Evolutionary conservation across 176 grass and related monocot species (phyloP).

Genomic region (Cocos nucifera): DNA sequence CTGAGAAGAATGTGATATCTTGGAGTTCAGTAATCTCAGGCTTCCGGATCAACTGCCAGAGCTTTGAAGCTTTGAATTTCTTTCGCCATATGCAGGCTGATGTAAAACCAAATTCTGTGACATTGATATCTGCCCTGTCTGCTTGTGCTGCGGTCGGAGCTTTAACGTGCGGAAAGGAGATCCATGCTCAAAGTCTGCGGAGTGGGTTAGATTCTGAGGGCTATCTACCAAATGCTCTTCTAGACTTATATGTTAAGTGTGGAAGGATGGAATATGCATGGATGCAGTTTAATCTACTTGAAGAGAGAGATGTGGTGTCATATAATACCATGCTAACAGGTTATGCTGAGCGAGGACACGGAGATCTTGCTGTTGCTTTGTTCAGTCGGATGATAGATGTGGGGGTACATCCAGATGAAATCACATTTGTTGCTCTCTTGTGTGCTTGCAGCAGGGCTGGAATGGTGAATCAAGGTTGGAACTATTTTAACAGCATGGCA

Average conservation of each 20-base stretch:
- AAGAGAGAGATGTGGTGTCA: constrained; percentile 66
- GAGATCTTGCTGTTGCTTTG: constrained; percentile 44
- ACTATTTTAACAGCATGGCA: constrained; percentile 59
- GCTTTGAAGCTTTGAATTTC: constrained; percentile 71
- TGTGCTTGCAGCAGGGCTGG: constrained; percentile 75
- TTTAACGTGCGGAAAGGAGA: constrained; percentile 71
- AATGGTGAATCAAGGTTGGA: constrained; percentile 73
- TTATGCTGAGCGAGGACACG: constrained; percentile 49
- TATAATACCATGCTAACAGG: constrained; percentile 90
- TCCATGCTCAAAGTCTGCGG: constrained; percentile 76
- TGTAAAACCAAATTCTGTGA: constrained; percentile 70
- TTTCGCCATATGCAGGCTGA: constrained; percentile 73
- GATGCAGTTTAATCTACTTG: constrained; percentile 48
- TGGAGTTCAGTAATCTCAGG: constrained; percentile 83
- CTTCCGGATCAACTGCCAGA: constrained; percentile 68
- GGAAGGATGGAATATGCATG: constrained; percentile 67
- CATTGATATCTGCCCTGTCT: constrained; percentile 61
- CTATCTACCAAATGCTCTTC: constrained; percentile 68
- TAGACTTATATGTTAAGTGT: constrained; percentile 87
- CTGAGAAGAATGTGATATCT: constrained; percentile 71
- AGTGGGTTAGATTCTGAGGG: constrained; percentile 46
- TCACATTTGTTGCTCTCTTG: constrained; percentile 69
- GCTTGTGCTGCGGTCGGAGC: constrained; percentile 66
- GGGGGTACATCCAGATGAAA: constrained; percentile 71
- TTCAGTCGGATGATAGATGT: constrained; percentile 56